These are phyloP conservation scores for Clausena lansium DNA, from an alignment of 345 rosid species.

Conservation along the genomic window DNA sequence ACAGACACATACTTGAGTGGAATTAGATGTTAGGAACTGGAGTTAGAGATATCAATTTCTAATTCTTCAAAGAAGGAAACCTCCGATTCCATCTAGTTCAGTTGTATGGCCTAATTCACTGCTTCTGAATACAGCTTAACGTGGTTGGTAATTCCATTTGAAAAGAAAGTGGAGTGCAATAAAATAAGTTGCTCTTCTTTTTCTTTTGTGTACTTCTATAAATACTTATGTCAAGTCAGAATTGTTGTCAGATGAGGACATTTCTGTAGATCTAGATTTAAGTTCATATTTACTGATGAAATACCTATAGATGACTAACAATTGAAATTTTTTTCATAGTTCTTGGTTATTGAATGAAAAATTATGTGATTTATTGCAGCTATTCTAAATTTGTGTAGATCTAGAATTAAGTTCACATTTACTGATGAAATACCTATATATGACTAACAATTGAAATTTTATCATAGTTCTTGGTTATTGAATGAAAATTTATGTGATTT, in stretches of 20 bases:
- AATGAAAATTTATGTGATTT: too few species aligned
- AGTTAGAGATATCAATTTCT: neutral
- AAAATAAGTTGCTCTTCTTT: neutral
- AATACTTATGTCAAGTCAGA: neutral
- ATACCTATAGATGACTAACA: too few species aligned
- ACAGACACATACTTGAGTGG: neutral
- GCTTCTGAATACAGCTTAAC: neutral
- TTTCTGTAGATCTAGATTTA: neutral
- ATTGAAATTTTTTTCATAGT: too few species aligned
- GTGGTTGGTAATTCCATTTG: neutral
- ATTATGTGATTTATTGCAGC: too few species aligned
- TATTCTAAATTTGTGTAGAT: too few species aligned
- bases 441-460: neutral
- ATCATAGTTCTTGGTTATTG: too few species aligned
- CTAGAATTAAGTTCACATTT: too few species aligned
- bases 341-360: too few species aligned
- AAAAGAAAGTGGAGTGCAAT: neutral
- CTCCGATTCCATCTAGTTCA: neutral
- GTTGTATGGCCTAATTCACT: neutral
- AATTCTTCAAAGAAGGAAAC: neutral
- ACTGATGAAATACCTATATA: neutral
- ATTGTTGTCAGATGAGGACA: neutral
- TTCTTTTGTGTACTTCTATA: neutral
- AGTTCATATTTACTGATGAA: neutral
- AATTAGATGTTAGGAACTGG: neutral